Evolutionary conservation across 2,329 filamentous ascomycete genomes (phyloP), one percentile per base, ranked within the genome.

Genomic region (Scedosporium minutisporum): DNA sequence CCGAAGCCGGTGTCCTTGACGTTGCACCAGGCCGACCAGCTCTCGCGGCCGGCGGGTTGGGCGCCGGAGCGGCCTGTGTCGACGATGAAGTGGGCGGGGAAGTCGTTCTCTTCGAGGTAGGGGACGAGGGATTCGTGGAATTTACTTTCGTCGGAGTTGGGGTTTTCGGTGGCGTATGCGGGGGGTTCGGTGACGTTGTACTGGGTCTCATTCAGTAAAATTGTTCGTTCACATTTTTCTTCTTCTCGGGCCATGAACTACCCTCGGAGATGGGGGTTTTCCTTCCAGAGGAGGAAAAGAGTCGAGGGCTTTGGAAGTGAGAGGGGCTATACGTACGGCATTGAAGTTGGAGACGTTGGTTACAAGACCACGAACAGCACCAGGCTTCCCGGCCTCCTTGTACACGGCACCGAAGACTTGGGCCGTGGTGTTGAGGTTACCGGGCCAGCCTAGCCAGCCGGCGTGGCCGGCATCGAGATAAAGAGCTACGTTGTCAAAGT

Each of bases 21-120:
- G 68, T 88, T 89, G 77, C 86, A 89, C 86, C 87, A 89, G 70
- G 88, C 79, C 51, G 85, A 86, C 84, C 85, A 87, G 62, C 77
- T 72, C 63, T 76, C 57, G 71, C 87, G 85, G 61, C 83, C 83
- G 21, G 84, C 86, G 62, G 82, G 86, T 66, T 87, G 85, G 68
- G 81, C 81, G 46, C 76, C 76, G n/a, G 71, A 76, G 58, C 87
- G 85, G 64, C 80, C 76, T 2, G 33, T 23, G 60, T 62, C 60
- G 60, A 57, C 48, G 38, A 62, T 62, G 71, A 82, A 81, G 67
- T 78, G 73, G 9, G 75, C 77, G 46, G 73, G 69, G 73, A 75
- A 81, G 64, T 79, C 79, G 29, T 70, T 66, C 0, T 76, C 69
- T 1, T 78, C 75, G 38, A 90, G 82, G 25, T 87, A 82, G 5